Conservation (phyloP, 176 grass and related monocot genomes). For the Hsuehochloa calcarea region DNA sequence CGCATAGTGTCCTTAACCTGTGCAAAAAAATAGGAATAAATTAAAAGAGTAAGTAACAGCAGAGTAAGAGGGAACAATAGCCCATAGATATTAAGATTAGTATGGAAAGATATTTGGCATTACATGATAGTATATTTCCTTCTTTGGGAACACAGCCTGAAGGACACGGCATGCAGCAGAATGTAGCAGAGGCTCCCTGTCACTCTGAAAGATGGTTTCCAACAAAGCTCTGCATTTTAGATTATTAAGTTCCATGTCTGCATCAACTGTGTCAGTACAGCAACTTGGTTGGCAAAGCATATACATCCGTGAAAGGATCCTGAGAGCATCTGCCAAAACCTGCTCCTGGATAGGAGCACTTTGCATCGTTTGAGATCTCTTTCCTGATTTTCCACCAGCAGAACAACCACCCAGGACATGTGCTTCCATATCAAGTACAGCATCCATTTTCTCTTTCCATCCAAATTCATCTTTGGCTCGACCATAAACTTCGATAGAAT, state of each 20-base stretch:
- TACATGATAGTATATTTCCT: slow-evolving; percentile 94
- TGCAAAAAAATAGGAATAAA: slow-evolving; percentile 27
- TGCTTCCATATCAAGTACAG: slow-evolving; percentile 81
- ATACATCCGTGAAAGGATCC: slow-evolving; percentile 78
- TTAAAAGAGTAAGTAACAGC: slow-evolving; percentile 12
- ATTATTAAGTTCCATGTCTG: slow-evolving; percentile 51
- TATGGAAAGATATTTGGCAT: slow-evolving; percentile 20
- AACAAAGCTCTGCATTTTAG: slow-evolving; percentile 70
- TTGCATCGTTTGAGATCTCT: slow-evolving; percentile 43
- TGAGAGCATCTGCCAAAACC: slow-evolving; percentile 88
- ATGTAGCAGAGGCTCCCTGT: slow-evolving; percentile 79
- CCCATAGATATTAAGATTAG: background rate
- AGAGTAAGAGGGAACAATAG: slow-evolving; percentile 9
- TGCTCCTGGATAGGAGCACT: slow-evolving; percentile 82
- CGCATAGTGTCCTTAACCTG: slow-evolving; percentile 94
- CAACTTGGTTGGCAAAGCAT: slow-evolving; percentile 52
- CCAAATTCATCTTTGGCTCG: slow-evolving; percentile 97
- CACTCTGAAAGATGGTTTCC: slow-evolving; percentile 95
- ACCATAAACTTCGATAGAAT: slow-evolving; percentile 93
- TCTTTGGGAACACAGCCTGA: slow-evolving; percentile 88
- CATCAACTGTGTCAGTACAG: slow-evolving; percentile 50
- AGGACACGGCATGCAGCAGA: slow-evolving; percentile 76
- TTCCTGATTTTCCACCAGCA: slow-evolving; percentile 47
- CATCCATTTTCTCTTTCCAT: slow-evolving; percentile 99
- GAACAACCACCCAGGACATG: slow-evolving; percentile 46